phyloP scores from a whole-genome alignment of 2,329 filamentous ascomycete genomes.

The Cytospora paraplurivora region DNA sequence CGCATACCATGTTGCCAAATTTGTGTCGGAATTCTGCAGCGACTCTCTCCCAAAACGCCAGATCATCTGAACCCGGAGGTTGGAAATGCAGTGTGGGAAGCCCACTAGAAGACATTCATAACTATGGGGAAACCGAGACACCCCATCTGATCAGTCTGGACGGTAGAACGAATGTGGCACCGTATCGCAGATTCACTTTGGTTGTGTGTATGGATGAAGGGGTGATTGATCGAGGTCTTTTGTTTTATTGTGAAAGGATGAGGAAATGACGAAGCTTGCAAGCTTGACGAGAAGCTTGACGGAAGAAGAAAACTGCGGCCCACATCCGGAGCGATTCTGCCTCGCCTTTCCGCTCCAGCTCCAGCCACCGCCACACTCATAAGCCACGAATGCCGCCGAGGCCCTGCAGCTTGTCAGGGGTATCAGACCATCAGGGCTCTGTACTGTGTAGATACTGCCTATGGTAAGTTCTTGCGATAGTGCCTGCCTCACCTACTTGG shows the following conservation, averaged over 20 bases:
- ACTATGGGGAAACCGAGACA: conserved; percentile 8
- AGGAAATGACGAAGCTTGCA: conserved; percentile 14
- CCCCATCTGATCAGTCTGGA: conserved; percentile 12
- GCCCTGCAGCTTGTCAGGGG: neutral
- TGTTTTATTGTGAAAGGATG: conserved; percentile 4
- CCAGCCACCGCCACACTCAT: neutral
- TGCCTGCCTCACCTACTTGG: neutral
- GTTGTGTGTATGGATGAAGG: neutral
- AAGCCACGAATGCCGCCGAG: neutral
- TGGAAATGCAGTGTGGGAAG: conserved; percentile 26
- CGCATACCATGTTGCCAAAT: conserved; percentile 35
- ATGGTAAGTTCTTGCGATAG: neutral
- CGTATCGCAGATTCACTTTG: neutral
- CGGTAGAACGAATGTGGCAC: neutral
- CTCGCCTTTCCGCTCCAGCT: conserved; percentile 18
- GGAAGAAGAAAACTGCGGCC: conserved; percentile 20
- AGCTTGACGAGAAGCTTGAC: conserved; percentile 7
- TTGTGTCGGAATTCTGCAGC: conserved; percentile 34
- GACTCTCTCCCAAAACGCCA: conserved; percentile 33
- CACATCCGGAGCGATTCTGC: conserved; percentile 19
- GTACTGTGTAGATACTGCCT: no score
- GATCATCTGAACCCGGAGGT: conserved; percentile 31
- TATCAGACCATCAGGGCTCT: neutral
- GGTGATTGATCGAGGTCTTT: neutral
- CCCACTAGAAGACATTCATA: conserved; percentile 30